Evolutionary conservation across 805 yeast genomes (phyloP).

Genomic region (Zygotorulaspora florentina): DNA sequence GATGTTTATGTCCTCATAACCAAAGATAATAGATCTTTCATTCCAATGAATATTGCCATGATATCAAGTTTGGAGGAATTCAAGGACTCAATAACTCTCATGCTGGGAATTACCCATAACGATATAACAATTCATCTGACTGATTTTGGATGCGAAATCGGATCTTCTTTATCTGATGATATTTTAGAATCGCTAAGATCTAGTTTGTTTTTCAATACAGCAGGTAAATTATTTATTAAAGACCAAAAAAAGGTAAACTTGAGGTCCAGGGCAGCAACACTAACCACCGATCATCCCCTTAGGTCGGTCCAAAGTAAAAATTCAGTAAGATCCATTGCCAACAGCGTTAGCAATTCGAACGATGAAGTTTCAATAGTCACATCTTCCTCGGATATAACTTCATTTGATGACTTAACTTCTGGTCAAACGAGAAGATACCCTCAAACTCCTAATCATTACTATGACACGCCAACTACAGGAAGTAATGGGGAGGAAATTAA

Average conservation of each 20-base stretch:
- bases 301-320: slow-evolving; percentile 26
- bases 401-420: slow-evolving; percentile 28
- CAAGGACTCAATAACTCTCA: slow-evolving; percentile 39
- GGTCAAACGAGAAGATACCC: slow-evolving; percentile 29
- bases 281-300: slow-evolving; percentile 15
- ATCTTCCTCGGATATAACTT: slow-evolving; percentile 31
- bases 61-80: slow-evolving; percentile 35
- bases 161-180: slow-evolving; percentile 51
- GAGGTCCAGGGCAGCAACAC: slow-evolving; percentile 20
- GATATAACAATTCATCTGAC: slow-evolving; percentile 52
- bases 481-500: slow-evolving; percentile 24
- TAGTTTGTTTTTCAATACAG: slow-evolving; percentile 33
- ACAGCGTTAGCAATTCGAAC: slow-evolving; percentile 23
- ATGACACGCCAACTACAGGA: slow-evolving; percentile 18
- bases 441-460: slow-evolving; percentile 33
- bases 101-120: slow-evolving; percentile 30
- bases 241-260: slow-evolving; percentile 22
- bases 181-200: slow-evolving; percentile 38
- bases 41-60: slow-evolving; percentile 43
- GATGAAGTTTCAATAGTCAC: slow-evolving; percentile 29
- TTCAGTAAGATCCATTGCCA: slow-evolving; percentile 27
- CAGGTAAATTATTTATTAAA: slow-evolving; percentile 29
- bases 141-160: slow-evolving; percentile 59
- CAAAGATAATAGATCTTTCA: slow-evolving; percentile 53
- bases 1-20: slow-evolving; percentile 52